Conservation (phyloP, 169 alveolate genomes). For the Plasmodium gonderi region DNA sequence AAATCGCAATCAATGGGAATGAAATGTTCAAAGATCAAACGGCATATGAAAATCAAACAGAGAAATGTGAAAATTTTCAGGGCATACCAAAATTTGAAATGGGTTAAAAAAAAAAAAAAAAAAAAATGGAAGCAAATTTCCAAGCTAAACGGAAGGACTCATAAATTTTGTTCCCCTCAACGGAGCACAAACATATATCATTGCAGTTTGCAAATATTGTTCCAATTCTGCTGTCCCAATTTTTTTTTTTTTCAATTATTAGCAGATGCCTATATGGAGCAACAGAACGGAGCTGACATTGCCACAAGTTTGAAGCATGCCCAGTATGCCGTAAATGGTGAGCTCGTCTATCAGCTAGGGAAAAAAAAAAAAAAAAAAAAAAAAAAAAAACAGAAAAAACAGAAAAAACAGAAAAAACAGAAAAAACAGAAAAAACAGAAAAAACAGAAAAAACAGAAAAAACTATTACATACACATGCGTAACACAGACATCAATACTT, state of each 20-base stretch:
- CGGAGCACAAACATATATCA: not conserved
- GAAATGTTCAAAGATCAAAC: not conserved
- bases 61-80: not conserved
- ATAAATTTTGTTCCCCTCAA: not conserved
- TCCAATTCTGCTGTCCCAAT: not conserved
- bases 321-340: slow-evolving; percentile 74
- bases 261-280: not conserved
- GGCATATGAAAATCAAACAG: not conserved
- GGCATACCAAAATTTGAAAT: not conserved
- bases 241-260: not conserved
- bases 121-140: not conserved
- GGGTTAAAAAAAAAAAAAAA: not conserved
- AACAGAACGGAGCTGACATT: slow-evolving; percentile 4
- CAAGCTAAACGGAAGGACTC: not conserved
- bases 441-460: not conserved
- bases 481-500: not conserved
- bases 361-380: not conserved
- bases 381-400: not conserved
- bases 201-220: not conserved
- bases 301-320: slow-evolving; percentile 62
- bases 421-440: not conserved
- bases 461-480: not conserved
- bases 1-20: not conserved
- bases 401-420: not conserved
- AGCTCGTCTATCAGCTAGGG: not conserved